These are phyloP conservation scores for Dendrobium officinale DNA, from an alignment of 106 monocot genomes.

Conservation along the genomic window DNA sequence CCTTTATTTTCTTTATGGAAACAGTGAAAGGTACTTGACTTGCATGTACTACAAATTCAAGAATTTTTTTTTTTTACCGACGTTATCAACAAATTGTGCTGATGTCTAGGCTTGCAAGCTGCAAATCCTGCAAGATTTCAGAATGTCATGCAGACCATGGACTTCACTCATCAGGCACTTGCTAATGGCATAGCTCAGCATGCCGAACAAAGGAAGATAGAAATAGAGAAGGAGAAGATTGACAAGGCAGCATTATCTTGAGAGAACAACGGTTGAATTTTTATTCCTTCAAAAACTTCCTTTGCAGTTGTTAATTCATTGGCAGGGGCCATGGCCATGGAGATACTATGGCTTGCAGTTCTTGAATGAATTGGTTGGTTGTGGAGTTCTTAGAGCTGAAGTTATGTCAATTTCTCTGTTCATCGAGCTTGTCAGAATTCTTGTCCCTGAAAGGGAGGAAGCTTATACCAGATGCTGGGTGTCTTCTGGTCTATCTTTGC, in stretches of 20 bases:
- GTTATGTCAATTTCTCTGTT: neutral
- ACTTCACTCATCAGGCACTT: slow-evolving; percentile 71
- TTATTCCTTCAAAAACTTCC: neutral
- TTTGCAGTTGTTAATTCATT: neutral
- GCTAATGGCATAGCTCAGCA: slow-evolving; percentile 73
- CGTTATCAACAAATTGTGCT: neutral
- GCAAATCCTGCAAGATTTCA: slow-evolving; percentile 71
- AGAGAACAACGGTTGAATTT: neutral
- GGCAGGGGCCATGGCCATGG: neutral
- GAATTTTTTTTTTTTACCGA: neutral
- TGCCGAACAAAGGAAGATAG: slow-evolving; percentile 56
- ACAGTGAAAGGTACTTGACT: slow-evolving; percentile 55
- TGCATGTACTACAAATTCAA: neutral
- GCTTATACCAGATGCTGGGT: slow-evolving; percentile 5
- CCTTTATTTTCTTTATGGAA: slow-evolving; percentile 87
- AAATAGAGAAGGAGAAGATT: slow-evolving; percentile 81
- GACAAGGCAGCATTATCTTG: slow-evolving; percentile 50
- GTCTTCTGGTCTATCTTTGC: slow-evolving; percentile 2
- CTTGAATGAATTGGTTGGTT: neutral
- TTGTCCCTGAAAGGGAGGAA: neutral
- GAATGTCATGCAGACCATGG: slow-evolving; percentile 70
- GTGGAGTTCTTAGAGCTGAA: neutral
- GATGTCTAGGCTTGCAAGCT: slow-evolving; percentile 55
- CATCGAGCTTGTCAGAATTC: slow-evolving; percentile 4
- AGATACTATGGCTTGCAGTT: neutral